phyloP scores from a whole-genome alignment of 176 grass and related monocot genomes.

The Triticum turgidum region DNA sequence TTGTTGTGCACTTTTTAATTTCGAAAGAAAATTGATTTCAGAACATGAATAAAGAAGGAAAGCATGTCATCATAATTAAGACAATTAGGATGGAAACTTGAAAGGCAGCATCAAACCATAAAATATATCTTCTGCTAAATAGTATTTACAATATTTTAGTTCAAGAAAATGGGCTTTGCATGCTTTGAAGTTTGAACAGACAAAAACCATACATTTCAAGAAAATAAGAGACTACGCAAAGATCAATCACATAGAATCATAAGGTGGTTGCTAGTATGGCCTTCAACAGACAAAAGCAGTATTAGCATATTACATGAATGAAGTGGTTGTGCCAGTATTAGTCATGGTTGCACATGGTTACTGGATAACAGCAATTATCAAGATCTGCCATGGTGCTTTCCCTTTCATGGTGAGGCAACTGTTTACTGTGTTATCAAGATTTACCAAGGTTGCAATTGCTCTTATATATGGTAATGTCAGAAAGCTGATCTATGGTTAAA shows the following conservation, averaged over 20 bases:
- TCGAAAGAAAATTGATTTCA: not conserved
- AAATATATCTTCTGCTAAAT: slow-evolving; percentile 20
- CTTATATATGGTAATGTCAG: not conserved
- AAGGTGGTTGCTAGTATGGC: slow-evolving; percentile 13
- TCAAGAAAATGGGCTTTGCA: not conserved
- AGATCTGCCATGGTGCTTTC: slow-evolving; percentile 10
- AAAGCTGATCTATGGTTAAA: not conserved
- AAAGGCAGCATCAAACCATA: slow-evolving; percentile 24
- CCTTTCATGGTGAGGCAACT: not conserved
- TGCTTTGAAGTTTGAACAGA: slow-evolving; percentile 22
- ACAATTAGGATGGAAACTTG: slow-evolving; percentile 6
- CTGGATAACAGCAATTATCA: slow-evolving; percentile 20
- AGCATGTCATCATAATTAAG: not conserved
- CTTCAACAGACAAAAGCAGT: slow-evolving; percentile 22
- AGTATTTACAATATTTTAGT: not conserved
- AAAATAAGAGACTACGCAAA: slow-evolving; percentile 5
- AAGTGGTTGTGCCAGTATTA: slow-evolving; percentile 4
- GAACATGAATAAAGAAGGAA: slow-evolving; percentile 13
- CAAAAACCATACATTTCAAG: not conserved
- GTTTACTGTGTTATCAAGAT: not conserved
- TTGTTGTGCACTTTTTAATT: slow-evolving; percentile 5
- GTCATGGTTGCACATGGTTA: not conserved
- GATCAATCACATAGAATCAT: not conserved
- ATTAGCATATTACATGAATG: not conserved
- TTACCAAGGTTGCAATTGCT: not conserved